These are phyloP conservation scores for Amorphotheca resinae DNA, from an alignment of 495 filamentous ascomycete genomes.

Conservation along the genomic window DNA sequence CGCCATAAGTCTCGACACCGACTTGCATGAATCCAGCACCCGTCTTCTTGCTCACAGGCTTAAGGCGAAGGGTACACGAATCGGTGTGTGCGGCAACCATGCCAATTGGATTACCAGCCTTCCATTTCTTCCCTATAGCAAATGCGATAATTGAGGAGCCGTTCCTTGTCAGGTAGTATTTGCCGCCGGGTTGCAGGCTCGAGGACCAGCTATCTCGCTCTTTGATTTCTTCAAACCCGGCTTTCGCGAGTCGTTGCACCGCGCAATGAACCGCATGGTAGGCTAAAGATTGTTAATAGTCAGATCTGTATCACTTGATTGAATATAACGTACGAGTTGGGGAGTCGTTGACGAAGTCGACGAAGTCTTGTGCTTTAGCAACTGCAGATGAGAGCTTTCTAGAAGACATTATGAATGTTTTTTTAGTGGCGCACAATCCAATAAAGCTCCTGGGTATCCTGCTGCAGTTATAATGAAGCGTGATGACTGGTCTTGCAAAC, in stretches of 20 bases:
- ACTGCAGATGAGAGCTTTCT: conserved; percentile 28
- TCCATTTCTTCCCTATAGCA: conserved; percentile 84
- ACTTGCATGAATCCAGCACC: conserved; percentile 85
- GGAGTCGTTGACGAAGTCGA: conserved; percentile 88
- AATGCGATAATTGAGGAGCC: conserved; percentile 90
- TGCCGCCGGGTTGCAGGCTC: conserved; percentile 70
- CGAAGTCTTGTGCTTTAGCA: conserved; percentile 67
- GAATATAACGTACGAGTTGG: conserved; percentile 65
- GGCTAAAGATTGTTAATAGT: conserved; percentile 39
- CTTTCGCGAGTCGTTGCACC: conserved; percentile 58
- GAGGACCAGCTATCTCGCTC: conserved; percentile 85
- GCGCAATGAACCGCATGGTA: conserved; percentile 85
- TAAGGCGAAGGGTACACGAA: conserved; percentile 79
- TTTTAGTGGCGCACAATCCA: conserved; percentile 1
- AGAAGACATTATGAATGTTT: conserved; percentile 8
- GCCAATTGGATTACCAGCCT: conserved; percentile 82
- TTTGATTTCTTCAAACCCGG: conserved; percentile 79
- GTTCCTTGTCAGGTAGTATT: conserved; percentile 94
- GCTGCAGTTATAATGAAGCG: background rate
- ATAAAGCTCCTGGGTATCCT: background rate
- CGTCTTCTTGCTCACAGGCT: conserved; percentile 82
- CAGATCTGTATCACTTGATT: background rate
- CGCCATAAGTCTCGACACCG: conserved; percentile 92
- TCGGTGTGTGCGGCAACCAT: conserved; percentile 98
- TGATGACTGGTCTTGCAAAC: conserved; percentile 1